Base-by-base conservation (phyloP, 805 yeast species). In the Candida piceae region DNA sequence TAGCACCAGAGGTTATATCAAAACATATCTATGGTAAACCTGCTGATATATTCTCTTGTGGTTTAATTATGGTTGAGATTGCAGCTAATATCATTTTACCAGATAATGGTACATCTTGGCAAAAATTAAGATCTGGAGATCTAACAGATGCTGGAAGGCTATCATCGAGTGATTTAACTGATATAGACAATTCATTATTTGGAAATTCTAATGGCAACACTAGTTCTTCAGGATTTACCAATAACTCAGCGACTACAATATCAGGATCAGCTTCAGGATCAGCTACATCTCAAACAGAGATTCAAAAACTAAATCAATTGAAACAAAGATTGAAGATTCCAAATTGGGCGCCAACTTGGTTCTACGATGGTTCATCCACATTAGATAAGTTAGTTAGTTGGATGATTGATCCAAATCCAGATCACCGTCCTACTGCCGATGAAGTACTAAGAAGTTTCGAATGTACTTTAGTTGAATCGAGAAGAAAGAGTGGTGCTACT, bases 21-120 rank as follows among this genome's bases (percentile, higher is more conserved):
- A 77, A 74, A 31, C 88, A 86, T 55, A 72, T 75, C 30, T 93
- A 93, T 56, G 88, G 87, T 28, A 85, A 83, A 48, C 88, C 90
- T 36, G 97, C 97, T 1, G 98, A 93, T 58, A 80, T 93, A 4
- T 93, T 93, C 58, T 84, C 96, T n/a, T 72, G 89, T 34, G 98
- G 98, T 1, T 67, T 93, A 40, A 84, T 93, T 45, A 83, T 93
- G 68, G 83, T 93, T 34, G 98, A 93, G 58, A 83, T 87, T 50
- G 97, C 98, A 2, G 95, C 97, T 2, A 93, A 93, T 61, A 89
- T 93, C 31, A 79, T 88, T 3, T 66, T 93, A 35, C 98, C 98
- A 1, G 97, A 90, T 50, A 89, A 93, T 57, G 98, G 98, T 5
- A 74, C 86, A 11, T 89, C 94, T 21, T 93, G 98, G 98, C 94